phyloP scores from a whole-genome alignment of 768 basidiomycete genomes.

The Austroboletus festivus region DNA sequence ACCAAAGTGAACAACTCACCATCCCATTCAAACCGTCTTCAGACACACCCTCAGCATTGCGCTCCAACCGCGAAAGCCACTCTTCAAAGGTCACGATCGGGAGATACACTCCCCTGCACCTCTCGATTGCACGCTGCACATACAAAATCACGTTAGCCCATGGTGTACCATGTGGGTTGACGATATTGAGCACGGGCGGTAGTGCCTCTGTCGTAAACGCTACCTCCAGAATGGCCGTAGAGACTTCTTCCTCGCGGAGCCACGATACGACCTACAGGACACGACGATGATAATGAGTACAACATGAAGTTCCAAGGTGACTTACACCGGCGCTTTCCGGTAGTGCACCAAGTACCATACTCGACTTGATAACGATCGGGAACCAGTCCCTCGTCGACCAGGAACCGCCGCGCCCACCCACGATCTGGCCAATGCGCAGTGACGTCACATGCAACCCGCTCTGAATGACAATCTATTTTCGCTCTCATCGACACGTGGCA shows the following conservation, averaged over 20 bases:
- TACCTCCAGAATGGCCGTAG: constrained; percentile 32
- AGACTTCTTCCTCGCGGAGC: constrained; percentile 37
- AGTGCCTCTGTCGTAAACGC: constrained; percentile 20
- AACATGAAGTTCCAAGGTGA: not conserved
- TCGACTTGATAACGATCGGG: constrained; percentile 39
- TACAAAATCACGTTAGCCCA: constrained; percentile 29
- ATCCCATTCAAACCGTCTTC: constrained; percentile 3
- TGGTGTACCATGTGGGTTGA: constrained; percentile 35
- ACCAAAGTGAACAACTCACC: not conserved
- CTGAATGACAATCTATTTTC: constrained; percentile 34
- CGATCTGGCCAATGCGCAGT: constrained; percentile 46
- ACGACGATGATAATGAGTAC: constrained; percentile 8
- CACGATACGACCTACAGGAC: constrained; percentile 33
- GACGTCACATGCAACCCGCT: constrained; percentile 37
- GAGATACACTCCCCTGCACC: constrained; percentile 3
- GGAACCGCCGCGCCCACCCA: constrained; percentile 38
- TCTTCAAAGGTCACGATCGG: constrained; percentile 21
- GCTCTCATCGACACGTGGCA: not conserved
- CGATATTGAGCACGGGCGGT: constrained; percentile 33
- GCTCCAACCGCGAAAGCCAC: constrained; percentile 31
- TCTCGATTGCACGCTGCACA: constrained; percentile 17
- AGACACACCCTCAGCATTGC: constrained; percentile 16
- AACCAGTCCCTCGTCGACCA: constrained; percentile 49
- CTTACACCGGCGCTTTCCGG: constrained; percentile 34
- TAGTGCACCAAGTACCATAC: constrained; percentile 25